phyloP scores from a whole-genome alignment of 257 asterid genomes.

The Solanum ossicruentum region DNA sequence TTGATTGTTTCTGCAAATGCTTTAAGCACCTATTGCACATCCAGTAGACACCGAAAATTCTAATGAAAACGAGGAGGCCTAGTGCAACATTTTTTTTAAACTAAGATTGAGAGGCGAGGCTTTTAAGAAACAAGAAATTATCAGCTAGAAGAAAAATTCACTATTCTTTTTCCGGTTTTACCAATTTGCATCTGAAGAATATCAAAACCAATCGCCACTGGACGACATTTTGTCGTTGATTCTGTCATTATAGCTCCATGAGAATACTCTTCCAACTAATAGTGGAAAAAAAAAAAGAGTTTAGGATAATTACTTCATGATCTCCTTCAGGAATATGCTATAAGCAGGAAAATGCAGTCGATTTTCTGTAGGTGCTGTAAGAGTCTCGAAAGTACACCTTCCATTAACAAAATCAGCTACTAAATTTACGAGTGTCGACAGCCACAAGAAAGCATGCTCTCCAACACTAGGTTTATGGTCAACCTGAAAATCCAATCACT shows the following conservation, averaged over 20 bases:
- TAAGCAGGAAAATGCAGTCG: slow-evolving; percentile 80
- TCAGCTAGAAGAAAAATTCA: background rate
- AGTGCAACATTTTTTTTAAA: background rate
- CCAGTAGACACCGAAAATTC: background rate
- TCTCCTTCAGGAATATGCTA: slow-evolving; percentile 64
- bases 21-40: slow-evolving; percentile 40
- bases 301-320: slow-evolving; percentile 23
- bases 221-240: background rate
- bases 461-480: slow-evolving; percentile 47
- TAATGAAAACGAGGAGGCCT: background rate
- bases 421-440: slow-evolving; percentile 52
- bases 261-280: background rate
- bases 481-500: slow-evolving; percentile 30
- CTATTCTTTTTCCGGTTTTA: background rate
- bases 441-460: slow-evolving; percentile 78
- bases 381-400: slow-evolving; percentile 72
- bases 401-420: slow-evolving; percentile 62
- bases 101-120: background rate
- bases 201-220: no score
- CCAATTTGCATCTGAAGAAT: background rate
- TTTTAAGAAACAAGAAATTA: background rate
- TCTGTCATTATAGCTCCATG: background rate
- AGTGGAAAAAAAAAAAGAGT: background rate
- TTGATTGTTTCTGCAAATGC: slow-evolving; percentile 60
- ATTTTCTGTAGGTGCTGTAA: slow-evolving; percentile 55